A percentile compares a stretch with the other conserved stretches of the same genome.
Conservation (phyloP, 208 protist genomes). For the Trypanosoma platydactyli region DNA sequence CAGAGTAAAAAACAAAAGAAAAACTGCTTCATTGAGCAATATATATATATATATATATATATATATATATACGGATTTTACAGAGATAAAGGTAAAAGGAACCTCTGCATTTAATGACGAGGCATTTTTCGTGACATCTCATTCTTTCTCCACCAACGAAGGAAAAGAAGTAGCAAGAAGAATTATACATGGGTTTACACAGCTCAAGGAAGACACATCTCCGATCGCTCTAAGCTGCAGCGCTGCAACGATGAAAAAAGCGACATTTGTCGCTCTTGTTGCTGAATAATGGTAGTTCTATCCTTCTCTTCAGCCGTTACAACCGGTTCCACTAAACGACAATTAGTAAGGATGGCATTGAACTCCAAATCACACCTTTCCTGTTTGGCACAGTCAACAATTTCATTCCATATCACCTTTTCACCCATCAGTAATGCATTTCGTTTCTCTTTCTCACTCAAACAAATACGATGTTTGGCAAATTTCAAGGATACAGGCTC, state of each 20-base stretch:
- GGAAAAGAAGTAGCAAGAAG: neutral
- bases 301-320: conserved; percentile 5
- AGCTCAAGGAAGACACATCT: neutral
- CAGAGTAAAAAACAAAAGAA: no score
- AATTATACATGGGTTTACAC: conserved; percentile 15
- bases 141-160: neutral
- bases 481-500: conserved; percentile 27
- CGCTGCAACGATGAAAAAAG: conserved; percentile 16
- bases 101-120: neutral
- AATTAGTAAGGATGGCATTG: neutral
- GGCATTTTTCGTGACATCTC: neutral
- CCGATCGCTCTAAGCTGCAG: conserved; percentile 2
- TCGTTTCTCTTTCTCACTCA: conserved; percentile 14
- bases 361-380: neutral
- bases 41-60: no score
- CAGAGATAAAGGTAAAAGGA: neutral
- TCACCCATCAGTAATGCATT: conserved; percentile 7
- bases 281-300: neutral
- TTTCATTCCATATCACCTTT: neutral
- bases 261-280: conserved; percentile 12
- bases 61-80: conserved; percentile 10
- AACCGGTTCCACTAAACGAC: conserved; percentile 6
- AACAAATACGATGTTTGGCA: conserved; percentile 19
- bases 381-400: neutral
- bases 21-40: no score